Conservation (phyloP, 257 asterid genomes). For the Solanum dulcamara region DNA sequence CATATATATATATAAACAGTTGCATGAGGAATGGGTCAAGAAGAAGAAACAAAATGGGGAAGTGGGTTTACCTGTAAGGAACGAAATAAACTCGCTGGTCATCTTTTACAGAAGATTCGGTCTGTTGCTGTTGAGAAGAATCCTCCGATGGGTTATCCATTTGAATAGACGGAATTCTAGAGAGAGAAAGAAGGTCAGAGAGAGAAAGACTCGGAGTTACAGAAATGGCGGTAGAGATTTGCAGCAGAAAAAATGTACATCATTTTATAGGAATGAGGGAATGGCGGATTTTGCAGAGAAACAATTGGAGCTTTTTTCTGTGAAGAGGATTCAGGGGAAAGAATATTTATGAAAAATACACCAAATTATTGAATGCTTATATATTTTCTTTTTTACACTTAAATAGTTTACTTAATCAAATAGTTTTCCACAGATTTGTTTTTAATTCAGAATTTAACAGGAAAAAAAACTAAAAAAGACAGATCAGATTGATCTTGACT, state of each 20-base stretch:
- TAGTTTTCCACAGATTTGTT: not conserved
- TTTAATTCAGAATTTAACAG: not conserved
- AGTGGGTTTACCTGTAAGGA: conserved; percentile 54
- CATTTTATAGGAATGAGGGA: conserved; percentile 31
- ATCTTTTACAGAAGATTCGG: conserved; percentile 27
- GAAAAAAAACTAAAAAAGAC: not conserved
- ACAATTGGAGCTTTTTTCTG: conserved; percentile 26
- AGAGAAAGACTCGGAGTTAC: conserved; percentile 34
- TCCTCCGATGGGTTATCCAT: conserved; percentile 47
- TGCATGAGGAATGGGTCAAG: conserved; percentile 1
- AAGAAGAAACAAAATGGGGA: not conserved
- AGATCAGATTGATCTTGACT: not conserved
- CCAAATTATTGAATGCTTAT: not conserved
- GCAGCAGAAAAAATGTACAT: conserved; percentile 26
- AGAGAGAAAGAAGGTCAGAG: conserved; percentile 15
- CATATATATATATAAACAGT: not conserved
- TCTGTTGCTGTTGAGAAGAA: conserved; percentile 29
- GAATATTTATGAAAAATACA: not conserved
- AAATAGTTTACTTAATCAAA: not conserved
- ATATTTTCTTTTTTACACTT: not conserved
- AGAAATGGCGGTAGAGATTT: conserved; percentile 67
- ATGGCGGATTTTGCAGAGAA: conserved; percentile 56
- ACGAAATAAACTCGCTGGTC: conserved; percentile 81
- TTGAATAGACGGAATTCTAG: not conserved
- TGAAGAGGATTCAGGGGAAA: conserved; percentile 5